A percentile compares a stretch with the other conserved stretches of the same genome.
These are phyloP conservation scores for Rhexocercosporidium sp. DNA, from an alignment of 2,329 filamentous ascomycete species.

Conservation along the genomic window DNA sequence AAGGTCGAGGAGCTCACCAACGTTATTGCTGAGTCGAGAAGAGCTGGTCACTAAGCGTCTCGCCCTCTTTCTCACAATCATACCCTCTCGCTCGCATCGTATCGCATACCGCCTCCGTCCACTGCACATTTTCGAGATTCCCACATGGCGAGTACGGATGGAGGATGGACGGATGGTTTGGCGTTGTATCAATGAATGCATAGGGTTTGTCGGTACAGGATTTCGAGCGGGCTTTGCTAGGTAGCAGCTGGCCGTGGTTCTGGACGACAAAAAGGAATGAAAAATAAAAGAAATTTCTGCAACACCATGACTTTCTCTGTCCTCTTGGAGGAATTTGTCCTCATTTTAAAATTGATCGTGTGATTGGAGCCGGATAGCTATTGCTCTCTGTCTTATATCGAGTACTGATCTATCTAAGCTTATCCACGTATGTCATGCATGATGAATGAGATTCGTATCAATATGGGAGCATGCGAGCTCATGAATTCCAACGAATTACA, in stretches of 20 bases:
- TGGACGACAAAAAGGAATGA: not conserved
- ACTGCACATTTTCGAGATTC: slow-evolving; percentile 15
- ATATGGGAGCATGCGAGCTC: no score
- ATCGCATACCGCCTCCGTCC: not conserved
- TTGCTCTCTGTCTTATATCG: no score
- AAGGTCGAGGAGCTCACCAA: slow-evolving; percentile 99
- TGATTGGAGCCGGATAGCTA: no score
- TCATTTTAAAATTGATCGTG: not conserved
- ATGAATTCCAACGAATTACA: no score
- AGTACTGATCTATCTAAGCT: no score
- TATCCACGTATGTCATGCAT: no score
- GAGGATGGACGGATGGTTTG: slow-evolving; percentile 26
- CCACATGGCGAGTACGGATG: not conserved
- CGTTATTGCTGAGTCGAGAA: slow-evolving; percentile 95
- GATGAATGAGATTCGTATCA: no score
- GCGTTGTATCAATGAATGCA: slow-evolving; percentile 35
- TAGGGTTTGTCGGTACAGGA: not conserved
- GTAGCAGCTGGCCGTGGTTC: not conserved
- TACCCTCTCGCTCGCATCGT: not conserved
- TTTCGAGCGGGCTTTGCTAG: not conserved
- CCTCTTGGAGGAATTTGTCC: no score
- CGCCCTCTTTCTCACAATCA: slow-evolving; percentile 28
- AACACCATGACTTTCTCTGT: not conserved
- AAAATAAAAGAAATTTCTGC: slow-evolving; percentile 14
- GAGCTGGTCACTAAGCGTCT: slow-evolving; percentile 68